These are phyloP conservation scores for Fusarium transvaalense DNA, from an alignment of 2,329 filamentous ascomycete species.

Conservation along the genomic window DNA sequence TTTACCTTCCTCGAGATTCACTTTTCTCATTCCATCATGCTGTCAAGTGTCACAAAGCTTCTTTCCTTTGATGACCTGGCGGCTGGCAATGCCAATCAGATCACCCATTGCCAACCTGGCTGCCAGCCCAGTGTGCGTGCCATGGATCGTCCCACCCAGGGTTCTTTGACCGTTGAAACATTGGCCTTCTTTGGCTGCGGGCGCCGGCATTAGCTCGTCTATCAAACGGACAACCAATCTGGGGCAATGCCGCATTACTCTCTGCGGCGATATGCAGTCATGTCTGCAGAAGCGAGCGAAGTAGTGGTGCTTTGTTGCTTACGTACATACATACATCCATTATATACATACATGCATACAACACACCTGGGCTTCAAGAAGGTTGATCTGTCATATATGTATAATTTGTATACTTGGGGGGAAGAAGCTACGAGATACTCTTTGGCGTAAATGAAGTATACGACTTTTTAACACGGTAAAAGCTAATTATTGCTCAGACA, in stretches of 20 bases:
- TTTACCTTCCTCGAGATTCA: background rate
- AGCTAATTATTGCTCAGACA: background rate
- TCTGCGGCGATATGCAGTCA: conserved; percentile 29
- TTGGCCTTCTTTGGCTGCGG: conserved; percentile 23
- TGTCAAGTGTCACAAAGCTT: background rate
- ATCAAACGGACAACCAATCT: conserved; percentile 26
- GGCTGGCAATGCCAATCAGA: background rate
- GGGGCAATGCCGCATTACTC: conserved; percentile 17
- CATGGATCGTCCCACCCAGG: conserved; percentile 6
- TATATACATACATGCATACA: background rate
- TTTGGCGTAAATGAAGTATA: background rate
- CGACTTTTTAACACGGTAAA: background rate
- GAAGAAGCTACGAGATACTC: background rate
- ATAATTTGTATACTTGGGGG: background rate
- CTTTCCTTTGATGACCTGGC: background rate
- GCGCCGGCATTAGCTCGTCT: conserved; percentile 23
- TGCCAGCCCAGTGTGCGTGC: background rate
- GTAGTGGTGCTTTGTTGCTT: conserved; percentile 7
- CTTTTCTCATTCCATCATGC: background rate
- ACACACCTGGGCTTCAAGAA: conserved; percentile 6
- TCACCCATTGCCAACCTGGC: background rate
- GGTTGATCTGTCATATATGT: conserved; percentile 27
- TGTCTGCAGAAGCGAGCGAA: conserved; percentile 21
- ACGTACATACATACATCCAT: conserved; percentile 13
- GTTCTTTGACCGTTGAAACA: conserved; percentile 17